Percentiles rank a stretch among this genome's conserved stretches.
These are phyloP conservation scores for Rhynchospora tenuis DNA, from an alignment of 176 grass and related monocot species.

Conservation along the genomic window DNA sequence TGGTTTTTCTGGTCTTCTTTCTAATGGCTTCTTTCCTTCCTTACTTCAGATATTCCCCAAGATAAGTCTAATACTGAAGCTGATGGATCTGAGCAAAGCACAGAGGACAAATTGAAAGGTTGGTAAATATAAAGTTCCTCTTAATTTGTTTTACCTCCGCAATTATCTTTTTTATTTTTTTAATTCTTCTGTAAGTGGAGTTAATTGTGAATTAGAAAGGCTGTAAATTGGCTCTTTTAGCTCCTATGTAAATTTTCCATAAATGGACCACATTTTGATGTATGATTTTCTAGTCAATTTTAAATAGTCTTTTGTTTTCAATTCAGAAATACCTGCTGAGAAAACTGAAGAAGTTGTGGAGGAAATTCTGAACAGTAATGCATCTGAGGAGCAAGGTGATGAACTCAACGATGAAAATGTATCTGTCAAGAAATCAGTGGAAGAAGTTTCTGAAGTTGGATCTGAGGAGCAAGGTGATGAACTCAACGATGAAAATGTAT, in stretches of 20 bases:
- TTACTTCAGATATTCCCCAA: neutral
- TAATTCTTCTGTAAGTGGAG: neutral
- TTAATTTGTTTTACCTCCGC: neutral
- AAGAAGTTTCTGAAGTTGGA: neutral
- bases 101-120: neutral
- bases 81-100: neutral
- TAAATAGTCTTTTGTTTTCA: neutral
- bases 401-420: neutral
- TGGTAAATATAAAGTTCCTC: neutral
- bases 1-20: conserved; percentile 7
- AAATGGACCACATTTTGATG: neutral
- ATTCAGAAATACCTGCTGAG: neutral
- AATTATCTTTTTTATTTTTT: neutral
- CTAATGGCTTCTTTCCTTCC: neutral
- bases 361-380: neutral
- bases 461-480: neutral
- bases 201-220: neutral
- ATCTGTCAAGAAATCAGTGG: neutral
- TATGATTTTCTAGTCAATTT: neutral
- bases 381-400: neutral
- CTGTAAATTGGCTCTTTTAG: neutral
- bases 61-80: neutral
- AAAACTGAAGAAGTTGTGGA: conserved; percentile 1
- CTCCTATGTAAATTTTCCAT: neutral
- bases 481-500: neutral